Evolutionary conservation across 2,329 filamentous ascomycete species (phyloP).

Genomic region (Phialophora macrospora): DNA sequence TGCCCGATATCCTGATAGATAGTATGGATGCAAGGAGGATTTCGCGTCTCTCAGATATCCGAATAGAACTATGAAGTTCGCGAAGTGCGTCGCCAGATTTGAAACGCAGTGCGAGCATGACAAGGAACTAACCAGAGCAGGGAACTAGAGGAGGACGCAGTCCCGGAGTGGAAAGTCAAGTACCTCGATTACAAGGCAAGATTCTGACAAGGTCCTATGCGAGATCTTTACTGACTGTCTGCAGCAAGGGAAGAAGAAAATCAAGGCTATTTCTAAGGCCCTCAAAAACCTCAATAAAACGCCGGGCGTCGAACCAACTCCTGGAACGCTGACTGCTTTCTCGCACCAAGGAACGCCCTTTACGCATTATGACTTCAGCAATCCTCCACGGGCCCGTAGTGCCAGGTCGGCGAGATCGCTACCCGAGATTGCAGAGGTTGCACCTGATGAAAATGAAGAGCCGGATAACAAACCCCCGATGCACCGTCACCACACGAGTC

Average conservation of each 20-base stretch:
- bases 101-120: slow-evolving; percentile 37
- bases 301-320: slow-evolving; percentile 41
- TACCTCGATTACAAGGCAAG: slow-evolving; percentile 87
- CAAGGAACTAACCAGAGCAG: slow-evolving; percentile 45
- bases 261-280: slow-evolving; percentile 80
- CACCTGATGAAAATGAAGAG: slow-evolving; percentile 30
- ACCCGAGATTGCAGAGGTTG: slow-evolving; percentile 28
- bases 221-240: slow-evolving; percentile 24
- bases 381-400: slow-evolving; percentile 22
- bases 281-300: slow-evolving; percentile 65
- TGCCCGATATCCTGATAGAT: not conserved
- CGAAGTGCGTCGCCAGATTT: slow-evolving; percentile 55
- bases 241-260: slow-evolving; percentile 81
- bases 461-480: slow-evolving; percentile 24
- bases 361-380: slow-evolving; percentile 39
- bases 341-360: slow-evolving; percentile 30
- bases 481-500: slow-evolving; percentile 36
- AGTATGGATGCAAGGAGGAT: slow-evolving; percentile 12
- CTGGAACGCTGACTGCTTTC: slow-evolving; percentile 24
- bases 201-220: slow-evolving; percentile 13
- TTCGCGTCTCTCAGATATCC: not conserved
- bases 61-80: slow-evolving; percentile 61
- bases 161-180: slow-evolving; percentile 93
- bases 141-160: slow-evolving; percentile 83
- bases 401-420: slow-evolving; percentile 18